Evolutionary conservation across 331 rosid genomes (phyloP).

Genomic region (Telfairia occidentalis): DNA sequence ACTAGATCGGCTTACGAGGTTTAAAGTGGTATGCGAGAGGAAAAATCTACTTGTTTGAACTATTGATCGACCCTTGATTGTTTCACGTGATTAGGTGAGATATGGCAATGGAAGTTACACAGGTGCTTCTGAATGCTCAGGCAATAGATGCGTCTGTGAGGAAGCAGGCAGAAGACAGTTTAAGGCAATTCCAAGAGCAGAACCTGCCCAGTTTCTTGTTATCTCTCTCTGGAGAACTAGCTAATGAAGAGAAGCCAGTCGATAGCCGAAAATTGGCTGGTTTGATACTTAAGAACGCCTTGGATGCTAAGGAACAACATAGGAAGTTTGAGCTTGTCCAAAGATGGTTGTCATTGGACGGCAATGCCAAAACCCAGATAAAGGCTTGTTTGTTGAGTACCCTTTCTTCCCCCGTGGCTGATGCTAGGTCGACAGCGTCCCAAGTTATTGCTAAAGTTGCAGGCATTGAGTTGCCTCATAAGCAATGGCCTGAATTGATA

Average conservation of each 20-base stretch:
- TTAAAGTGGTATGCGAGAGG: not conserved
- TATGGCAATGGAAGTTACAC: slow-evolving; percentile 80
- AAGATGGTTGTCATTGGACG: slow-evolving; percentile 64
- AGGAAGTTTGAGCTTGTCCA: slow-evolving; percentile 68
- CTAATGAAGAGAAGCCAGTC: slow-evolving; percentile 68
- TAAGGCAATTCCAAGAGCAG: slow-evolving; percentile 82
- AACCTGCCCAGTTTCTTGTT: slow-evolving; percentile 64
- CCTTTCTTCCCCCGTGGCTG: slow-evolving; percentile 44
- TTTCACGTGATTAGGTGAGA: not conserved
- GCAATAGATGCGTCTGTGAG: slow-evolving; percentile 57
- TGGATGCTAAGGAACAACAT: slow-evolving; percentile 79
- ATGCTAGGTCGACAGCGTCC: slow-evolving; percentile 71
- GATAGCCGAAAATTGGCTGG: slow-evolving; percentile 83
- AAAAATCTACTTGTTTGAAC: not conserved
- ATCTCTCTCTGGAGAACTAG: slow-evolving; percentile 64
- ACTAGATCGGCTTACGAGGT: not conserved
- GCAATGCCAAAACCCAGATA: slow-evolving; percentile 46
- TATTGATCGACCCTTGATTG: not conserved
- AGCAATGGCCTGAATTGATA: slow-evolving; percentile 82
- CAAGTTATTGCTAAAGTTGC: slow-evolving; percentile 82
- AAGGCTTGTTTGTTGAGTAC: slow-evolving; percentile 57
- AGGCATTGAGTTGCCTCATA: slow-evolving; percentile 74
- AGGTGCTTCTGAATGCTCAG: slow-evolving; percentile 70
- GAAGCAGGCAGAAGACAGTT: slow-evolving; percentile 72
- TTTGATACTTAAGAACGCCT: slow-evolving; percentile 67